Base-by-base conservation (phyloP, 2,329 filamentous ascomycete species). In the Capronia americana region DNA sequence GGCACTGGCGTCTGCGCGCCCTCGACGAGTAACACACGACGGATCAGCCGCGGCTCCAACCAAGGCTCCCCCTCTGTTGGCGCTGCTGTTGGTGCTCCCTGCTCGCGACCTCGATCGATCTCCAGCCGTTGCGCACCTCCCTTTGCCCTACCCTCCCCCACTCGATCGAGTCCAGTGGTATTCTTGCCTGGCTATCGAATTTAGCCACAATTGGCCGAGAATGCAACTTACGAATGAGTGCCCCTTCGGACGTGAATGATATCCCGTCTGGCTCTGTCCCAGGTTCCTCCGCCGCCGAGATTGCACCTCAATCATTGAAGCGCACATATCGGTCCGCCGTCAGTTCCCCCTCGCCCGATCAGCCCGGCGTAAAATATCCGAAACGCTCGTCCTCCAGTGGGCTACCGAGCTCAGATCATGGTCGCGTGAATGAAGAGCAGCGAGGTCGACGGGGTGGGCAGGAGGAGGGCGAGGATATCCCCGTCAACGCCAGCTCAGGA, bases 191-290 rank as follows among this genome's bases (percentile, higher is more conserved):
- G 14, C 38, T 44, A n/a, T 44, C 38, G 17, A 44, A n/a, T 44
- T n/a, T 44, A 44, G 38, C 38, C 38, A n/a, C 59, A 12, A 44
- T 55, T 41, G 50, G 10, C 41, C 53, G 14, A 56, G 60, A 62
- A 62, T 62, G 60, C 34, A 34, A 41, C 12, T 56, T 62, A 28
- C 38, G 60, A 62, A 68, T 68, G 66, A 66, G 38, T 56, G 10
- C 23, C 41, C 48, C 58, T 10, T 44, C 58, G 24, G 30, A 63
- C 56, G 44, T 55, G 12, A 57, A 48, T 57, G 50, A 53, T 28
- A 57, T 58, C 51, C 55, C 58, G 32, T 56, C 14, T 32, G 34
- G n/a, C 20, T 30, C 57, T 34, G 48, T 55, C 56, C 4, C 44
- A 38, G 6, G 26, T 11, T 20, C 44, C 23, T 44, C 41, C 44